These are phyloP conservation scores for Annona squamosa DNA, from an alignment of 164 flowering plant species.

Conservation along the genomic window DNA sequence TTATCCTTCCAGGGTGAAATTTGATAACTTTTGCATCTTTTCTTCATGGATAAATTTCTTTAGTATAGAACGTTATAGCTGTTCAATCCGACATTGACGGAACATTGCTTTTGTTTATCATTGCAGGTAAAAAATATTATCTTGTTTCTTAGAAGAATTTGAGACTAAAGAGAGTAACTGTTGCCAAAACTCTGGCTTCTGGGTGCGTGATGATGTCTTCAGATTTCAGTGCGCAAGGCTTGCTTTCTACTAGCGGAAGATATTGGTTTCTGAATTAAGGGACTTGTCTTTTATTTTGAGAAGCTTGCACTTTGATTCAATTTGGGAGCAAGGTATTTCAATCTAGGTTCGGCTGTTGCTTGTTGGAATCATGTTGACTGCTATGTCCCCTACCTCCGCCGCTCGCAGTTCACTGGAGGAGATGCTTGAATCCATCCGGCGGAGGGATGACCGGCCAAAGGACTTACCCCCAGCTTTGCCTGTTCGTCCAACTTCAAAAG, in stretches of 20 bases:
- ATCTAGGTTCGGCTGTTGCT: not conserved
- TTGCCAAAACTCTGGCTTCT: not conserved
- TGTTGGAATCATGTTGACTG: constrained; percentile 39
- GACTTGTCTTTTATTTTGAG: not conserved
- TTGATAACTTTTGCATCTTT: not conserved
- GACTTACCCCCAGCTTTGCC: constrained; percentile 92
- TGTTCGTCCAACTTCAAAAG: constrained; percentile 61
- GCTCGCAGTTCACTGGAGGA: constrained; percentile 81
- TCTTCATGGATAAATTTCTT: not conserved
- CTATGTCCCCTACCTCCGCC: constrained; percentile 31
- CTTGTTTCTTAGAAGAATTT: not conserved
- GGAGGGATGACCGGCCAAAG: constrained; percentile 54
- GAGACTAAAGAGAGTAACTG: not conserved
- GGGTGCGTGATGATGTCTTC: not conserved
- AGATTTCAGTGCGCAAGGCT: not conserved
- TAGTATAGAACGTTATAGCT: not conserved
- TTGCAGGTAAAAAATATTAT: not conserved
- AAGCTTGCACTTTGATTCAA: not conserved
- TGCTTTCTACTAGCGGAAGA: not conserved
- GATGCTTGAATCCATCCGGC: constrained; percentile 77
- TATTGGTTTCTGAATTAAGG: not conserved
- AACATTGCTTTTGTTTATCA: not conserved
- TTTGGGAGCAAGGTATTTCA: not conserved
- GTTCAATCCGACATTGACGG: not conserved
- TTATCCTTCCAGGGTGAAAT: not conserved